These are phyloP conservation scores for Geotrichum australiense DNA, from an alignment of 1,139 yeast genomes.

Conservation along the genomic window DNA sequence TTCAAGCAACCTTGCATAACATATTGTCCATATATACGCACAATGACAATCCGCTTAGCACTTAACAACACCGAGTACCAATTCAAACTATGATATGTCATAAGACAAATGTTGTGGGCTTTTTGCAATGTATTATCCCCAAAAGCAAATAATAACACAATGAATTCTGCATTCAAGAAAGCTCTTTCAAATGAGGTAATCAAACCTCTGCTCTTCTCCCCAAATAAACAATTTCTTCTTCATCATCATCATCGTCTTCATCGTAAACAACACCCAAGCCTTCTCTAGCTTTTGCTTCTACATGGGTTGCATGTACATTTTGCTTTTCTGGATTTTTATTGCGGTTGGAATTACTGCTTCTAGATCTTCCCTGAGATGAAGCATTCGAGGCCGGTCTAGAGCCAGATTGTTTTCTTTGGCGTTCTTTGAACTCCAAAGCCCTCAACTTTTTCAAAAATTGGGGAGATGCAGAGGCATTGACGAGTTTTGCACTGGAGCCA, in stretches of 20 bases:
- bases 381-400: too few species aligned
- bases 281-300: neutral
- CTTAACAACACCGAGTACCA: too few species aligned
- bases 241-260: slow-evolving; percentile 10
- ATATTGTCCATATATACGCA: too few species aligned
- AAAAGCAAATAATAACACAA: too few species aligned
- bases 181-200: neutral
- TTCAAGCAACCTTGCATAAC: too few species aligned
- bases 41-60: too few species aligned
- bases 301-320: neutral
- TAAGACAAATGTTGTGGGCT: too few species aligned
- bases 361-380: too few species aligned
- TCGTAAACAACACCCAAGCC: neutral
- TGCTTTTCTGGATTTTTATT: neutral
- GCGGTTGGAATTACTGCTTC: slow-evolving; percentile 3
- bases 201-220: slow-evolving; percentile 13
- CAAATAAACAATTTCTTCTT: slow-evolving; percentile 17
- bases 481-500: slow-evolving; percentile 12
- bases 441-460: slow-evolving; percentile 14
- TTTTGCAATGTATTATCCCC: too few species aligned
- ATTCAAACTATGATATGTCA: too few species aligned
- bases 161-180: neutral
- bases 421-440: slow-evolving; percentile 11
- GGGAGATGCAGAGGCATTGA: slow-evolving; percentile 16
- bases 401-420: slow-evolving; percentile 5